A percentile compares a stretch with the other conserved stretches of the same genome.
Conservation (phyloP, 164 flowering plant species). For the Saururus chinensis region DNA sequence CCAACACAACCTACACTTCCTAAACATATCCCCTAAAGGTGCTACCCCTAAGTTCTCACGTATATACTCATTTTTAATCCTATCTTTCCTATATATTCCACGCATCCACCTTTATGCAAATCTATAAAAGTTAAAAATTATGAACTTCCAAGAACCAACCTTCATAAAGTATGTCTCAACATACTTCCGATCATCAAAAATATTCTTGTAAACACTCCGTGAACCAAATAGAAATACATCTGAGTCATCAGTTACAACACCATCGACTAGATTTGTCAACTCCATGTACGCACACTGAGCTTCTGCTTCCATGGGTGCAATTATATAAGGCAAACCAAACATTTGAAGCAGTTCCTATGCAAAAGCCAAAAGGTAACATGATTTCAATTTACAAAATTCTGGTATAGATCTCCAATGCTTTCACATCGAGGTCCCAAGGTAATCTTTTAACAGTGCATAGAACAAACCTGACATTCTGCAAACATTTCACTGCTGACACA, state of each 20-base stretch:
- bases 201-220: conserved; percentile 84
- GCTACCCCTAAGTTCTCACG: too few relatives aligned
- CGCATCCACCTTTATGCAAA: too few relatives aligned
- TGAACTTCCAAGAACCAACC: conserved; percentile 27
- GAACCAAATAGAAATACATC: conserved; percentile 98
- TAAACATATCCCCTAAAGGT: too few relatives aligned
- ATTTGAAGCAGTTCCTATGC: conserved; percentile 83
- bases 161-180: conserved; percentile 96
- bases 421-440: neutral
- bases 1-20: too few relatives aligned
- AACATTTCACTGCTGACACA: conserved; percentile 93
- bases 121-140: too few relatives aligned
- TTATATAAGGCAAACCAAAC: conserved; percentile 95
- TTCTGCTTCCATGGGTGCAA: conserved; percentile 99
- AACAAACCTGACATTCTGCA: conserved; percentile 81
- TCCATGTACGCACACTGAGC: conserved; percentile 97
- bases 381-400: neutral
- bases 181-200: conserved; percentile 93
- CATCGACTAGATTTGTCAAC: conserved; percentile 74
- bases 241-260: conserved; percentile 97
- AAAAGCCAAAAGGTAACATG: conserved; percentile 1
- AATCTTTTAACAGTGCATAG: neutral
- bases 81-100: too few relatives aligned
- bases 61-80: too few relatives aligned
- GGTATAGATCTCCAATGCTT: neutral